phyloP scores from a whole-genome alignment of 2,329 filamentous ascomycete species.

The Aschersonia sp. region DNA sequence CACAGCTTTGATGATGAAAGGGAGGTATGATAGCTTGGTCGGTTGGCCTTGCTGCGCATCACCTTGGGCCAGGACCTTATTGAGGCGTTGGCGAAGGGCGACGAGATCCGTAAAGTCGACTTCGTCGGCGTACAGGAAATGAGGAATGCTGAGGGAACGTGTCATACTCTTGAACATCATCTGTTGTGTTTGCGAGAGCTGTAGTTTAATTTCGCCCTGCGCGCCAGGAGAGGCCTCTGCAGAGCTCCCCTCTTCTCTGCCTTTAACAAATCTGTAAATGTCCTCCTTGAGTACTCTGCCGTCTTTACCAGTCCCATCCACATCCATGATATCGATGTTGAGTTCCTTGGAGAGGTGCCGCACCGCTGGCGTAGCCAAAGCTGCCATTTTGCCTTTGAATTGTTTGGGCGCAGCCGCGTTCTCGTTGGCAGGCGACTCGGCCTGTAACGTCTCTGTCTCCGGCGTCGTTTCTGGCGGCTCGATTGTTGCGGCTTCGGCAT shows the following conservation, averaged over 20 bases:
- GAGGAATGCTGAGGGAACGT: constrained; percentile 74
- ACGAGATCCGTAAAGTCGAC: constrained; percentile 68
- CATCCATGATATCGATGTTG: constrained; percentile 61
- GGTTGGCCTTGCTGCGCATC: constrained; percentile 30
- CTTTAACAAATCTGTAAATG: constrained; percentile 56
- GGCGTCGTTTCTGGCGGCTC: neutral
- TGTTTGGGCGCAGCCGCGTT: constrained; percentile 8
- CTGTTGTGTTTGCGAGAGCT: constrained; percentile 65
- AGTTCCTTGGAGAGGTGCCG: constrained; percentile 74
- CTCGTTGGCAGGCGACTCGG: too few relatives aligned
- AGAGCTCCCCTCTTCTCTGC: constrained; percentile 23
- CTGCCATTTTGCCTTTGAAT: constrained; percentile 49
- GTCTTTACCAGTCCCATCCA: constrained; percentile 78
- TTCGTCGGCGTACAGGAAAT: constrained; percentile 90
- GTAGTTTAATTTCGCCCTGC: constrained; percentile 45
- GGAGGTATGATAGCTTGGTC: constrained; percentile 71
- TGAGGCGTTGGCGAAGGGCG: constrained; percentile 59
- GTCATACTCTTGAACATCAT: constrained; percentile 99
- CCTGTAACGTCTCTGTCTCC: too few relatives aligned
- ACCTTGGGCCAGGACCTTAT: constrained; percentile 41
- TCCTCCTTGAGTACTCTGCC: constrained; percentile 90
- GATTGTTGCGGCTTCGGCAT: constrained; percentile 17
- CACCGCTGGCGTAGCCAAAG: constrained; percentile 82
- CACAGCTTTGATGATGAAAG: constrained; percentile 92
- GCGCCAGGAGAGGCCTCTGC: constrained; percentile 3